phyloP scores from a whole-genome alignment of 768 basidiomycete species.

The Inosperma sp. region DNA sequence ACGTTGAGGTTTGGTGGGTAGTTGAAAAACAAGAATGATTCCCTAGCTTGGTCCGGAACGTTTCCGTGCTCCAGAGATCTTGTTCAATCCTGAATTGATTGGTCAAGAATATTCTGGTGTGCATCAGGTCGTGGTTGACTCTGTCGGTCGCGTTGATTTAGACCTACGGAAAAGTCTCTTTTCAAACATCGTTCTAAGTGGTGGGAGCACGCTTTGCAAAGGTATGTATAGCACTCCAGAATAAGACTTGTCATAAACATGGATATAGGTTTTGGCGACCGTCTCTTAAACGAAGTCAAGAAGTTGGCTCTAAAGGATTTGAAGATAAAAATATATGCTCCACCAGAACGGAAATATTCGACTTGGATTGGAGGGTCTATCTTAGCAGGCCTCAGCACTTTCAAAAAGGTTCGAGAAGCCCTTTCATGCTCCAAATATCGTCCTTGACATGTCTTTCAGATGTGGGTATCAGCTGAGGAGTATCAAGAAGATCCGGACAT shows the following conservation, averaged over 20 bases:
- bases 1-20: conserved; percentile 6
- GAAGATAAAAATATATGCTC: conserved; percentile 98
- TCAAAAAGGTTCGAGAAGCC: conserved; percentile 76
- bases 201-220: conserved; percentile 92
- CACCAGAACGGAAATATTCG: conserved; percentile 98
- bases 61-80: conserved; percentile 93
- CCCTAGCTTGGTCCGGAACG: conserved; percentile 86
- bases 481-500: conserved; percentile 99
- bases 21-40: conserved; percentile 13
- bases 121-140: conserved; percentile 98
- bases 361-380: conserved; percentile 98
- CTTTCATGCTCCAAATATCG: conserved; percentile 11
- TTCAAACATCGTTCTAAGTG: conserved; percentile 94
- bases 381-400: conserved; percentile 90
- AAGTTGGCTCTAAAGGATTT: conserved; percentile 92
- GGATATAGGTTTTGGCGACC: conserved; percentile 84
- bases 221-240: conserved; percentile 45
- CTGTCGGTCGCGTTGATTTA: conserved; percentile 92
- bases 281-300: conserved; percentile 94
- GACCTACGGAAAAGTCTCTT: conserved; percentile 94
- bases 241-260: conserved; percentile 6
- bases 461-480: conserved; percentile 99
- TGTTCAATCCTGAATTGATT: conserved; percentile 96
- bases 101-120: conserved; percentile 96
- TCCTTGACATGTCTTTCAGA: conserved; percentile 43